phyloP scores from a whole-genome alignment of 2,329 filamentous ascomycete genomes.

The Coniochaeta hoffmannii region DNA sequence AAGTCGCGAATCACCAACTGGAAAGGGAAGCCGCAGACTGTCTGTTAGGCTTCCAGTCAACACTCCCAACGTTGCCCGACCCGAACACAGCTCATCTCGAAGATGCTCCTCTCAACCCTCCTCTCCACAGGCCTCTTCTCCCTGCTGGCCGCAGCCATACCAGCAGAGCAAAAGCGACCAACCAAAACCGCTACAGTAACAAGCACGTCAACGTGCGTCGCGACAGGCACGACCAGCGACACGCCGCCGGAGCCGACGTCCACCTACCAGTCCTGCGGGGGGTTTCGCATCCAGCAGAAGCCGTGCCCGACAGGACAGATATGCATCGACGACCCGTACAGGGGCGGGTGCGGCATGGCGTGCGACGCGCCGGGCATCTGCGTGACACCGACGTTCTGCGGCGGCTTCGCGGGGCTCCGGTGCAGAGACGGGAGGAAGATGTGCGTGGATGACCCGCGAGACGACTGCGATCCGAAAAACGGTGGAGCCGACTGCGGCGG shows the following conservation, averaged over 20 bases:
- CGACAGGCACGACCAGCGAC: slow-evolving; percentile 8
- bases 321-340: slow-evolving; percentile 19
- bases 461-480: slow-evolving; percentile 24
- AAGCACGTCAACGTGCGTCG: slow-evolving; percentile 16
- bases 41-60: background rate
- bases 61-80: background rate
- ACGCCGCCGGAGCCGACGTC: background rate
- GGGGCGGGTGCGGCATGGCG: slow-evolving; percentile 12
- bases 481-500: slow-evolving; percentile 33
- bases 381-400: slow-evolving; percentile 17
- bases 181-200: slow-evolving; percentile 5
- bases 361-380: slow-evolving; percentile 10
- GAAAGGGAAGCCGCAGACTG: too few species aligned
- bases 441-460: slow-evolving; percentile 30
- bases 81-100: background rate
- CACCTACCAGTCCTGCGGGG: slow-evolving; percentile 17
- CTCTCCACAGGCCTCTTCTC: background rate
- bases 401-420: slow-evolving; percentile 24
- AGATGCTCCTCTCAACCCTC: slow-evolving; percentile 1
- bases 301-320: slow-evolving; percentile 11
- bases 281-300: slow-evolving; percentile 12
- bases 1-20: too few species aligned
- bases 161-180: background rate
- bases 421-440: slow-evolving; percentile 19
- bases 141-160: background rate